Evolutionary conservation across 1,139 yeast species (phyloP), one percentile per base, ranked within the genome.

Genomic region (Pneumocystis oryctolagi): DNA sequence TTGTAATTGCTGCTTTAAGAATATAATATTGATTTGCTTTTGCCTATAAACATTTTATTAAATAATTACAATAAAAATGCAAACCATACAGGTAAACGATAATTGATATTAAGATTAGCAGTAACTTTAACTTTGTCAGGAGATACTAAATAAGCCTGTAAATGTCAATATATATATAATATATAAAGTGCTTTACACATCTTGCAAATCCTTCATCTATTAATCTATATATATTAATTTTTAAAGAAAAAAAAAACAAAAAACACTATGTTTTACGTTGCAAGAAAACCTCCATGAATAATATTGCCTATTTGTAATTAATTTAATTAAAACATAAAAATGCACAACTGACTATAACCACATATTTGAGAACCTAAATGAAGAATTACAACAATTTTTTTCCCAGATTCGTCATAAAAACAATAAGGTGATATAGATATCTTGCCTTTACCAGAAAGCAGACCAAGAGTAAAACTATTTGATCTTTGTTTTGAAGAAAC

Each of bases 101-200:
- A 92, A 65, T 86, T 79, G 20, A 92, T 78, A 18, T 80, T 76
- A 59, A 92, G 76, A 61, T 80, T 79, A 0, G 96, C 98, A 0
- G 98, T 92, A 25, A 92, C 96, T n/a, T 97, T 97, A 63, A 85
- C 79, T 64, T 83, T 81, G 63, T 84, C 82, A 0, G 98, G 97
- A n/a, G 92, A 77, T 39, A 79, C 75, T 5, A 90, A 84, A 71
- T 89, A 92, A 25, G 96, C 97, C 53, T 39, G 6, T 39, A n/a
- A n/a, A 39, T 39, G 5, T 39, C n/a, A n/a, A 39, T n/a, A 37
- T 37, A 14, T 37, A 16, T 14, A 3, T 37, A 9, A 37, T n/a
- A 39, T n/a, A n/a, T 12, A 39, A 40, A 8, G 12, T n/a, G 5
- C n/a, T 28, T 18, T 40, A 40, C 53, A 70, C 96, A 87, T 60